phyloP scores from a whole-genome alignment of 2,329 filamentous ascomycete genomes.

The Nectriaceae sp. region DNA sequence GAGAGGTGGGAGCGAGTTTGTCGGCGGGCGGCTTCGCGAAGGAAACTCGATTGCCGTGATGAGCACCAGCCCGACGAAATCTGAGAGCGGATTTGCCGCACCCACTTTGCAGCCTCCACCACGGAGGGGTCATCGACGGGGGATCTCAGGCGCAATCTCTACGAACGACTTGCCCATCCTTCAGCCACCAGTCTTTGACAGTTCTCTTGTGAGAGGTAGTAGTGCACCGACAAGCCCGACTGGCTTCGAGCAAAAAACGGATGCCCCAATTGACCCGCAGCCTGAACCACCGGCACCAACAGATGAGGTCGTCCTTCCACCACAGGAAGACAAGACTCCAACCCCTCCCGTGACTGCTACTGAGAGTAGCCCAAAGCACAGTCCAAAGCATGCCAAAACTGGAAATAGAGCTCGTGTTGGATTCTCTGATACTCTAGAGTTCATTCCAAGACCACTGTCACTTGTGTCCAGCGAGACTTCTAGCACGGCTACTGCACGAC shows the following conservation, averaged over 20 bases:
- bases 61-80: conserved; percentile 71
- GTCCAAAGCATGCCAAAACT: conserved; percentile 32
- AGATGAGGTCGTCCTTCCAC: conserved; percentile 5
- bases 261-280: conserved; percentile 23
- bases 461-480: conserved; percentile 83
- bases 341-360: conserved; percentile 1
- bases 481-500: conserved; percentile 70
- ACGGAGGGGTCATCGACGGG: conserved; percentile 71
- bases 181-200: conserved; percentile 53
- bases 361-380: conserved; percentile 11
- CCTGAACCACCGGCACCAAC: conserved; percentile 5
- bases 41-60: conserved; percentile 61
- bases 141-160: conserved; percentile 75
- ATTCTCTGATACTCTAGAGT: conserved; percentile 83
- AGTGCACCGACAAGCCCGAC: conserved; percentile 67
- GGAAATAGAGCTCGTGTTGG: conserved; percentile 67
- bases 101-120: conserved; percentile 55
- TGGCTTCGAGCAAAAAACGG: conserved; percentile 37
- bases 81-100: conserved; percentile 58
- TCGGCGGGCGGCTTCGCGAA: conserved; percentile 69
- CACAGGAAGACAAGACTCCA: conserved; percentile 4
- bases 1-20: conserved; percentile 83
- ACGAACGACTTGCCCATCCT: conserved; percentile 79
- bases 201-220: conserved; percentile 53
- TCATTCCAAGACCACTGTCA: conserved; percentile 80